These are phyloP conservation scores for Narthecium ossifragum DNA, from an alignment of 106 monocot genomes.

Conservation along the genomic window DNA sequence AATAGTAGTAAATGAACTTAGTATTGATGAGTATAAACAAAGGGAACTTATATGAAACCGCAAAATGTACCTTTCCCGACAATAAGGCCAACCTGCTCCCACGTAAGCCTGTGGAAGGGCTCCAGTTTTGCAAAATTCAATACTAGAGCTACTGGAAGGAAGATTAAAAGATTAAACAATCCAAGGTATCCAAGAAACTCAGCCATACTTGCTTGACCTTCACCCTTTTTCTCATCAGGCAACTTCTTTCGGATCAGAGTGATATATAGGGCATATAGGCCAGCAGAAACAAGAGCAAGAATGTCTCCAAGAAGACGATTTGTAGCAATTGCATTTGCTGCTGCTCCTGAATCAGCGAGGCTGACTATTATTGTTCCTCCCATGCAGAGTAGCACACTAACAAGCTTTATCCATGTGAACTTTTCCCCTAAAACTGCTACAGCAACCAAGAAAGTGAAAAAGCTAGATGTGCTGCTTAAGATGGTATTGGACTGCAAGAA, in stretches of 20 bases:
- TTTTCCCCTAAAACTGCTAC: slow-evolving; percentile 68
- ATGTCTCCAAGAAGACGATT: slow-evolving; percentile 78
- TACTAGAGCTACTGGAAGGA: slow-evolving; percentile 63
- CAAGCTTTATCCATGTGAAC: slow-evolving; percentile 85
- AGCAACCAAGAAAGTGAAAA: slow-evolving; percentile 87
- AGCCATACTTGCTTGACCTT: slow-evolving; percentile 78
- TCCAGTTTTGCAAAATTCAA: slow-evolving; percentile 71
- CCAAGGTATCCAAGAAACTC: slow-evolving; percentile 91
- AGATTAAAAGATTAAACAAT: slow-evolving; percentile 70
- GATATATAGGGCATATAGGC: slow-evolving; percentile 88
- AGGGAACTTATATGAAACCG: no score
- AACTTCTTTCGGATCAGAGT: slow-evolving; percentile 76
- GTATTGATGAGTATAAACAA: no score
- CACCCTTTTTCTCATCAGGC: slow-evolving; percentile 65
- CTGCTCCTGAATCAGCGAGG: slow-evolving; percentile 51
- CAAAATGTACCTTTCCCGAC: slow-evolving; percentile 72
- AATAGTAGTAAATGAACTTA: no score
- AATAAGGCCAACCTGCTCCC: slow-evolving; percentile 77
- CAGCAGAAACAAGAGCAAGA: slow-evolving; percentile 65
- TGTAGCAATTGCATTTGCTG: slow-evolving; percentile 47
- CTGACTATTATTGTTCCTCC: slow-evolving; percentile 85
- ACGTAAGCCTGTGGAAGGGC: slow-evolving; percentile 60
- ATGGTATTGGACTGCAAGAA: slow-evolving; percentile 86
- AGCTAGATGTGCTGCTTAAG: slow-evolving; percentile 88
- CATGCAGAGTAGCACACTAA: slow-evolving; percentile 92